phyloP scores from a whole-genome alignment of 2,329 filamentous ascomycete species.

The Fusarium sp. region DNA sequence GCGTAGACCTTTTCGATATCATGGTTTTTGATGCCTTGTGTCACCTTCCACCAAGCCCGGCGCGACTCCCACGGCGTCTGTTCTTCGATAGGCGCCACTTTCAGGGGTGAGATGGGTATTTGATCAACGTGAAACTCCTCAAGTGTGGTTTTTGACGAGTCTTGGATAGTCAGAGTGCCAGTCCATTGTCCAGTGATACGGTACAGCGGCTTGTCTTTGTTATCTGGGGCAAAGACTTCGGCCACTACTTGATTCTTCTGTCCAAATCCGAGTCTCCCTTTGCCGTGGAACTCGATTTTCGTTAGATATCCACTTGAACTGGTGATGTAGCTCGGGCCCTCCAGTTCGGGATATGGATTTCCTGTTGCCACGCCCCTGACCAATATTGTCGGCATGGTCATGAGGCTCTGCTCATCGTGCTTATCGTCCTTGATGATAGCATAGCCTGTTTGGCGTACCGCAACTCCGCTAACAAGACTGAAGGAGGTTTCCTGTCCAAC shows the following conservation, averaged over 20 bases:
- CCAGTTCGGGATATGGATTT: slow-evolving; percentile 17
- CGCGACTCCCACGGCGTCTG: slow-evolving; percentile 86
- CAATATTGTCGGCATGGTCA: slow-evolving; percentile 27
- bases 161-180: not conserved
- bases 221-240: slow-evolving; percentile 10
- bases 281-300: slow-evolving; percentile 19
- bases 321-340: slow-evolving; percentile 17
- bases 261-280: slow-evolving; percentile 7
- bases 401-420: slow-evolving; percentile 16
- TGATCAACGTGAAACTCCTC: slow-evolving; percentile 22
- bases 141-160: not conserved
- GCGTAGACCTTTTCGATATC: slow-evolving; percentile 78
- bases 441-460: slow-evolving; percentile 17
- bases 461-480: slow-evolving; percentile 18
- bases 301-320: slow-evolving; percentile 25
- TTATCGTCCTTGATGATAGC: slow-evolving; percentile 21
- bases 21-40: slow-evolving; percentile 74
- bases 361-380: slow-evolving; percentile 20
- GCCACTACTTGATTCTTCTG: slow-evolving; percentile 23
- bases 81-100: slow-evolving; percentile 61
- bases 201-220: slow-evolving; percentile 8
- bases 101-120: slow-evolving; percentile 6
- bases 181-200: slow-evolving; percentile 20
- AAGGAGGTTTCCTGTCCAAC: slow-evolving; percentile 25
- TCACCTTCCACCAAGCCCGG: slow-evolving; percentile 83